Conservation (phyloP, 148 eudicot species). For the Amaranthus palmeri region DNA sequence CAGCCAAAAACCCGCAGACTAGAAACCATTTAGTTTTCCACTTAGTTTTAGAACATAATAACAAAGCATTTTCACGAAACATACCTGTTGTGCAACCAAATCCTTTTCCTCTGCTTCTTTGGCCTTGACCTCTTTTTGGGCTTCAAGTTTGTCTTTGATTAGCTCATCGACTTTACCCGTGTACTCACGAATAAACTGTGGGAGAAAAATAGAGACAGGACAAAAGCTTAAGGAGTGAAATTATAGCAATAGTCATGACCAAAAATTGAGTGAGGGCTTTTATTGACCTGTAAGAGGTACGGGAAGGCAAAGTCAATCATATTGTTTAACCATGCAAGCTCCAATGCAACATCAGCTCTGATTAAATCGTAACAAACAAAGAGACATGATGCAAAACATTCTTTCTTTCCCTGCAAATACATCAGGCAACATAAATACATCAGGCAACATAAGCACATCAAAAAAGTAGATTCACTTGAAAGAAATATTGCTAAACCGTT, state of each 20-base stretch:
- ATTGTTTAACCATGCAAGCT: constrained; percentile 97
- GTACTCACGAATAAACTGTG: constrained; percentile 91
- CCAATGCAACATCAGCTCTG: constrained; percentile 83
- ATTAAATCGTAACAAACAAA: constrained; percentile 86
- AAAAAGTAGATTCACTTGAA: background rate
- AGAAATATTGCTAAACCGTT: background rate
- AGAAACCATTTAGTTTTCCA: background rate
- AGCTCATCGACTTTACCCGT: constrained; percentile 94
- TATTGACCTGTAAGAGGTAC: constrained; percentile 74
- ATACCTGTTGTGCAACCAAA: constrained; percentile 74
- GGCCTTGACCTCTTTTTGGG: constrained; percentile 66
- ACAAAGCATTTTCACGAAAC: background rate
- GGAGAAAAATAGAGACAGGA: background rate
- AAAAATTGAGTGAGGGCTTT: background rate
- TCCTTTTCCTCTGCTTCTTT: constrained; percentile 91
- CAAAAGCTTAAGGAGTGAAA: background rate
- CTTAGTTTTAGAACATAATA: background rate
- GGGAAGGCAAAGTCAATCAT: constrained; percentile 99
- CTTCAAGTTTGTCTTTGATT: constrained; percentile 78
- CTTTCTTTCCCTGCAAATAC: constrained; percentile 87
- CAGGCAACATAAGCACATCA: constrained; percentile 6
- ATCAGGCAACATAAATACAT: constrained; percentile 14
- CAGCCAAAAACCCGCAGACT: background rate
- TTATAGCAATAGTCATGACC: background rate
- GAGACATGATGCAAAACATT: constrained; percentile 95